A percentile compares a stretch with the other conserved stretches of the same genome.
Evolutionary conservation across 257 asterid species (phyloP).

Genomic region (Capsicum pubescens): DNA sequence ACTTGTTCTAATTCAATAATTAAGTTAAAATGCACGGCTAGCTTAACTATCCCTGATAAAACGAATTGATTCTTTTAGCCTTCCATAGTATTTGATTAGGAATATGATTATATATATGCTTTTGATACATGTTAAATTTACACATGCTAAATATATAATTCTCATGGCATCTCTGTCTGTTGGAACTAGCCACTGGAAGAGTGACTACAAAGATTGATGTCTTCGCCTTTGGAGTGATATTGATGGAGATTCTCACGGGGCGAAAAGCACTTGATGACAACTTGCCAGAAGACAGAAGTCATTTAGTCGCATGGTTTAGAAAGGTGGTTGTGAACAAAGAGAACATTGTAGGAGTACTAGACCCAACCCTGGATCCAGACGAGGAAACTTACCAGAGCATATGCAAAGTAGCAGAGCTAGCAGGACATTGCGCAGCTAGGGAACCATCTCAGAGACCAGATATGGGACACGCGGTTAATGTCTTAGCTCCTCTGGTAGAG

Average conservation of each 20-base stretch:
- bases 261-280: conserved; percentile 70
- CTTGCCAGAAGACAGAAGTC: conserved; percentile 63
- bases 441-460: conserved; percentile 76
- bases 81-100: conserved; percentile 9
- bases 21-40: not conserved
- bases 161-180: not conserved
- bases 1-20: not conserved
- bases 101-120: not conserved
- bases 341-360: conserved; percentile 47
- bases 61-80: not conserved
- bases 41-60: conserved; percentile 5
- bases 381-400: conserved; percentile 59
- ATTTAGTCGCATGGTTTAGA: conserved; percentile 78
- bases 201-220: conserved; percentile 88
- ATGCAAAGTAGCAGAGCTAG: conserved; percentile 65
- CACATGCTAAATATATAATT: not conserved
- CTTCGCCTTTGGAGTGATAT: conserved; percentile 80
- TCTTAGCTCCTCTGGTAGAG: conserved; percentile 68
- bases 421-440: conserved; percentile 79
- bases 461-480: conserved; percentile 78
- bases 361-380: conserved; percentile 53
- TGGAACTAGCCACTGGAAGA: conserved; percentile 76
- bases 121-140: not conserved
- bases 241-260: conserved; percentile 86
- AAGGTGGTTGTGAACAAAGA: conserved; percentile 51